These are phyloP conservation scores for Aspergillus eucalypticola DNA, from an alignment of 2,329 filamentous ascomycete species.

Conservation along the genomic window DNA sequence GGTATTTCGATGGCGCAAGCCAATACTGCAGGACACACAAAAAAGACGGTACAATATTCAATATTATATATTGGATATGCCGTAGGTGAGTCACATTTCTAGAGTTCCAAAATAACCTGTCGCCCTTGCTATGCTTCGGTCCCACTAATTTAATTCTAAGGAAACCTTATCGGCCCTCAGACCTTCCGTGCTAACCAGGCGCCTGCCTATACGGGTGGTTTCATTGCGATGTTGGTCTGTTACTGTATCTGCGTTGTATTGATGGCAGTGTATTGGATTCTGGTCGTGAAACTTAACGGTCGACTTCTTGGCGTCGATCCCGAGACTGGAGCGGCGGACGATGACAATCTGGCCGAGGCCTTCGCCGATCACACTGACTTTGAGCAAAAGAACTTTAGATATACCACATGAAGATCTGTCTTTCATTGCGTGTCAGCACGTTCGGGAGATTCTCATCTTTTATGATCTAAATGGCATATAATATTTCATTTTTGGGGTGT, in stretches of 20 bases:
- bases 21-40: slow-evolving; percentile 42
- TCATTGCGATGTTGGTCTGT: slow-evolving; percentile 39
- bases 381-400: slow-evolving; percentile 26
- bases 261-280: slow-evolving; percentile 34
- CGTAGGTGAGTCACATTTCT: slow-evolving; percentile 18
- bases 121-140: neutral
- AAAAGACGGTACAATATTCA: slow-evolving; percentile 43
- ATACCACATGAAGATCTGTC: slow-evolving; percentile 21
- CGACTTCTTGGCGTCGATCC: slow-evolving; percentile 10
- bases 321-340: neutral
- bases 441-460: neutral
- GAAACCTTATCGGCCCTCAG: slow-evolving; percentile 47
- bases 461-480: neutral
- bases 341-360: slow-evolving; percentile 11
- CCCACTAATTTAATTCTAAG: neutral
- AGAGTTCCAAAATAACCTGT: neutral
- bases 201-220: slow-evolving; percentile 41
- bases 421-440: neutral
- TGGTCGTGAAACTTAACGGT: slow-evolving; percentile 24
- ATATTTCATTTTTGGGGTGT: neutral
- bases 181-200: slow-evolving; percentile 44
- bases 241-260: slow-evolving; percentile 38
- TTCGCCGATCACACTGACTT: slow-evolving; percentile 31
- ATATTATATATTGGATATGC: slow-evolving; percentile 45
- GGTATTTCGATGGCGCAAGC: slow-evolving; percentile 32